These are phyloP conservation scores for Dictyostelium firmibasis DNA, from an alignment of 78 protist species.

Conservation along the genomic window DNA sequence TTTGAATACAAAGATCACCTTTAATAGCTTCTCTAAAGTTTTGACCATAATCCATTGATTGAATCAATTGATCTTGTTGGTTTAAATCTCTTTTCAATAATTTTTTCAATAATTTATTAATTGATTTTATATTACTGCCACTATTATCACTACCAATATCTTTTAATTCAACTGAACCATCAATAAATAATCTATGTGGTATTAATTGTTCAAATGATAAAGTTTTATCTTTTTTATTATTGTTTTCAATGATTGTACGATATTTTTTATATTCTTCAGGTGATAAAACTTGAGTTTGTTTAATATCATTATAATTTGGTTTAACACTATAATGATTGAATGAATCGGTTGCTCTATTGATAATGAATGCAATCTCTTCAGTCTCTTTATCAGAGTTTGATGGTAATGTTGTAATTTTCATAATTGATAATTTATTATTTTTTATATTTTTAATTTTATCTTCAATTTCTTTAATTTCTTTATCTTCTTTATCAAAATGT, in stretches of 20 bases:
- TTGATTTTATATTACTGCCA: not conserved
- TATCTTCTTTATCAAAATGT: no score
- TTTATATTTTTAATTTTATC: not conserved
- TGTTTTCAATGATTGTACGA: not conserved
- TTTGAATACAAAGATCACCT: constrained; percentile 43
- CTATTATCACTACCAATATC: not conserved
- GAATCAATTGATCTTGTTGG: not conserved
- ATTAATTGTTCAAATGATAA: not conserved
- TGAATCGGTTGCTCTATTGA: not conserved
- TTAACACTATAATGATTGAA: constrained; percentile 14
- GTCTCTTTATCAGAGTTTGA: not conserved
- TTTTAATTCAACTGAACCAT: not conserved
- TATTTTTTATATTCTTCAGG: not conserved
- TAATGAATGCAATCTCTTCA: not conserved
- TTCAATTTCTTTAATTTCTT: not conserved
- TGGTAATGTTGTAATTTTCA: not conserved
- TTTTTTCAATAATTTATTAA: not conserved
- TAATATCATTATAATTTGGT: constrained; percentile 1
- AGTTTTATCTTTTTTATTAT: not conserved
- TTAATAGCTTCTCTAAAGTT: not conserved
- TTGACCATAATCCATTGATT: not conserved
- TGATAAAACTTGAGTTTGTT: not conserved
- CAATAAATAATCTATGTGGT: not conserved
- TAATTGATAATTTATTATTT: not conserved
- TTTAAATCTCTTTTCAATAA: not conserved